Conservation (phyloP, 2,329 filamentous ascomycete species). For the Cadophora luteo-olivacea region DNA sequence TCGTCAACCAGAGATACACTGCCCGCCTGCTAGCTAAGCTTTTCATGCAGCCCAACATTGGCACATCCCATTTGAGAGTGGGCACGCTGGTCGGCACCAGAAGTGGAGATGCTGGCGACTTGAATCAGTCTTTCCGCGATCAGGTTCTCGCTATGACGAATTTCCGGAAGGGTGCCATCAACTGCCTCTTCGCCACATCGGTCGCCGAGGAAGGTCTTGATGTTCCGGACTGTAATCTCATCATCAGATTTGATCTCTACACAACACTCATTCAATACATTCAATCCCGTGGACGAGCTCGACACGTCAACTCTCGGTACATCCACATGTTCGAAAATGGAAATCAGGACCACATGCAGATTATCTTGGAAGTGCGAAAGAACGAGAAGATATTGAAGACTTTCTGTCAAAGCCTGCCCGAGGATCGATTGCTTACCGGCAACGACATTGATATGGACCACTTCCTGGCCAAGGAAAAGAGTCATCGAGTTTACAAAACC, state of each 20-base stretch:
- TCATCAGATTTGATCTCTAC: slow-evolving; percentile 85
- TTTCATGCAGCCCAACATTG: slow-evolving; percentile 62
- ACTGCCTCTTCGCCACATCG: slow-evolving; percentile 71
- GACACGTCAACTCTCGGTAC: slow-evolving; percentile 79
- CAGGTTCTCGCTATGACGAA: slow-evolving; percentile 77
- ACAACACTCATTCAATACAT: slow-evolving; percentile 92
- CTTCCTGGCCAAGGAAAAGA: slow-evolving; percentile 56
- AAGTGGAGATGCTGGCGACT: slow-evolving; percentile 57
- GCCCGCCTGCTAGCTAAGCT: slow-evolving; percentile 76
- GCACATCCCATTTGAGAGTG: slow-evolving; percentile 63
- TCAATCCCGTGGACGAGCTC: slow-evolving; percentile 87
- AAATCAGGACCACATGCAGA: slow-evolving; percentile 65
- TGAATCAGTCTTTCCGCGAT: slow-evolving; percentile 68
- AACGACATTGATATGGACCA: slow-evolving; percentile 63
- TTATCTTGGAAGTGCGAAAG: slow-evolving; percentile 64
- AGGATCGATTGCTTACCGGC: slow-evolving; percentile 72
- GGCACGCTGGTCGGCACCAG: slow-evolving; percentile 70
- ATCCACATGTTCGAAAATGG: slow-evolving; percentile 80
- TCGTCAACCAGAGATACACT: slow-evolving; percentile 80
- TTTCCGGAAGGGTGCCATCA: slow-evolving; percentile 63
- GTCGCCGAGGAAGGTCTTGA: slow-evolving; percentile 73
- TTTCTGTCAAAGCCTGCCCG: slow-evolving; percentile 78
- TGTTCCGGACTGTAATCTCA: slow-evolving; percentile 70
- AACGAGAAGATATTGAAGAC: slow-evolving; percentile 70
- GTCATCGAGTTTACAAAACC: slow-evolving; percentile 58